Conservation (phyloP, 2,329 filamentous ascomycete species). For the Zarea fungicola region DNA sequence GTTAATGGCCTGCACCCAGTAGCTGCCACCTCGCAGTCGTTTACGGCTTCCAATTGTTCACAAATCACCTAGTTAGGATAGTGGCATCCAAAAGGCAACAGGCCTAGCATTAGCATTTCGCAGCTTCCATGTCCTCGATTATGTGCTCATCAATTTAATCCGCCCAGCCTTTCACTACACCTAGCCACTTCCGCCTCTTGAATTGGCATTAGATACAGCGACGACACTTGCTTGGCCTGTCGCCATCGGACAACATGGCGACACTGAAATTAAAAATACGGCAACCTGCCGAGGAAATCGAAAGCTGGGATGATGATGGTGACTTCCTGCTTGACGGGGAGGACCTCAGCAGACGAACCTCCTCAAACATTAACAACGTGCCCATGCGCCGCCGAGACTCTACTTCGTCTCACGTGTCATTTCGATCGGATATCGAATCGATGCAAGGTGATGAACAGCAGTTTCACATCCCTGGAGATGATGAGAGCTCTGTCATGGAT, state of each 20-base stretch:
- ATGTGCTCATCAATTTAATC: conserved; percentile 10
- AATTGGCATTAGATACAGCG: conserved; percentile 2
- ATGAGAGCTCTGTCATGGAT: conserved; percentile 76
- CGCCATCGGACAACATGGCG: conserved; percentile 40
- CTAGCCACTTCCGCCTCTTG: conserved; percentile 9
- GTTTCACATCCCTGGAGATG: conserved; percentile 75
- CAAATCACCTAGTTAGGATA: background rate
- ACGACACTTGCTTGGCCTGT: conserved; percentile 4
- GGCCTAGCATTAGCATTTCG: background rate
- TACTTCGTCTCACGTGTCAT: conserved; percentile 74
- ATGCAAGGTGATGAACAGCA: conserved; percentile 78
- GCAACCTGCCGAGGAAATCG: conserved; percentile 55
- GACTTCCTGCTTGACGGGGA: conserved; percentile 67
- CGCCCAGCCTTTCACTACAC: background rate
- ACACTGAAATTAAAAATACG: conserved; percentile 48
- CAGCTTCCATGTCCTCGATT: conserved; percentile 9
- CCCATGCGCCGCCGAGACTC: conserved; percentile 61
- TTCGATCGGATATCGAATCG: conserved; percentile 77
- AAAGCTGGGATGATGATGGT: conserved; percentile 71
- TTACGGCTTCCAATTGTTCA: background rate
- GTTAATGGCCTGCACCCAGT: background rate
- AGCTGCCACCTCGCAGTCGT: background rate
- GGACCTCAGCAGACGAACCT: conserved; percentile 55
- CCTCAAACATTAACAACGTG: conserved; percentile 38
- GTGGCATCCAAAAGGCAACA: background rate